These are phyloP conservation scores for Filosporella fistucella DNA, from an alignment of 495 filamentous ascomycete genomes.

Conservation along the genomic window DNA sequence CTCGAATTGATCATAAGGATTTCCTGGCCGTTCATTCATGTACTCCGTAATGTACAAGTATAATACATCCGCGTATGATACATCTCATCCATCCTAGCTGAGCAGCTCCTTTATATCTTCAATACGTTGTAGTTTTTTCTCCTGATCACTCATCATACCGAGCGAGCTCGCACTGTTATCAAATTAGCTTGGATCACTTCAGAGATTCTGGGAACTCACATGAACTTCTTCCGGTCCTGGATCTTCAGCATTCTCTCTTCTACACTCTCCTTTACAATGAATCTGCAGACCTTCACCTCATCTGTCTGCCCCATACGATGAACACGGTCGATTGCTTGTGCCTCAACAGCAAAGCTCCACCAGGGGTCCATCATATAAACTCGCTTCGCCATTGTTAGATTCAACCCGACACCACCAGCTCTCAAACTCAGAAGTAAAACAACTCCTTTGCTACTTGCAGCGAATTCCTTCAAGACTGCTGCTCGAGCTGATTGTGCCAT, in stretches of 20 bases:
- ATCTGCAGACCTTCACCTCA: constrained; percentile 80
- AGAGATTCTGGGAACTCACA: constrained; percentile 50
- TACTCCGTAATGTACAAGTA: too few relatives aligned
- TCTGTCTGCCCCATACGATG: constrained; percentile 94
- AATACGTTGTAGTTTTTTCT: constrained; percentile 83
- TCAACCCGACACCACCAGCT: constrained; percentile 91
- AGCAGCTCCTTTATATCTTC: constrained; percentile 94
- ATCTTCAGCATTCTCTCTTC: constrained; percentile 92
- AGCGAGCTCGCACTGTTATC: constrained; percentile 75
- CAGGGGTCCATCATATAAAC: constrained; percentile 99
- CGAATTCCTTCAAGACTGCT: constrained; percentile 68
- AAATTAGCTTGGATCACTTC: constrained; percentile 4
- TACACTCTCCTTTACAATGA: constrained; percentile 85
- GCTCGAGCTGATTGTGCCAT: constrained; percentile 84
- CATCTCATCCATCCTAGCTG: not conserved
- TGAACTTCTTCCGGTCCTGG: constrained; percentile 94
- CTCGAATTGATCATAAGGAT: too few relatives aligned
- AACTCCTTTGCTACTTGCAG: constrained; percentile 39
- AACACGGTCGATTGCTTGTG: constrained; percentile 97
- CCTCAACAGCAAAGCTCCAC: constrained; percentile 98
- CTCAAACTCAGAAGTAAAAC: constrained; percentile 81
- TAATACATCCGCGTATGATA: too few relatives aligned
- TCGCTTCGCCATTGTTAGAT: constrained; percentile 79
- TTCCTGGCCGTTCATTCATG: too few relatives aligned
- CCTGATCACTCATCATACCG: constrained; percentile 91